Conservation (phyloP, 768 basidiomycete genomes). For the Leccinum subtestaceum region DNA sequence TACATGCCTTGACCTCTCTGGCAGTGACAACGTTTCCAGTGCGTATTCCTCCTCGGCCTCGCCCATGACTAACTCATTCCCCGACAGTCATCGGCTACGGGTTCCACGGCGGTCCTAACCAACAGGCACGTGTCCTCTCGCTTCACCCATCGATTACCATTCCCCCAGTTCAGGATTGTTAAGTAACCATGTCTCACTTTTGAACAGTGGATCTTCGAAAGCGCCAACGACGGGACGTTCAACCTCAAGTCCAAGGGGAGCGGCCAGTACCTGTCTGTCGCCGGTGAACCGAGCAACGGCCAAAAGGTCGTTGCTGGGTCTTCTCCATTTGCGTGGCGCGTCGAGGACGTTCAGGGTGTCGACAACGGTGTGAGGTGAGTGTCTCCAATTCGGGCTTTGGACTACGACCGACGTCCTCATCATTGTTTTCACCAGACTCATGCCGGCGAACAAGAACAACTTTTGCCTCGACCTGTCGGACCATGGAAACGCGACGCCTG, state of each 20-base stretch:
- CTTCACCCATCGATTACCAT: not conserved
- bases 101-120: slow-evolving; percentile 44
- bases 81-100: slow-evolving; percentile 48
- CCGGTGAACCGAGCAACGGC: slow-evolving; percentile 35
- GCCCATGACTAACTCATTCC: not conserved
- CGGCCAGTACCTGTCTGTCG: slow-evolving; percentile 41
- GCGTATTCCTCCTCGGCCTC: slow-evolving; percentile 13
- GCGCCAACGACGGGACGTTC: slow-evolving; percentile 29
- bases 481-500: slow-evolving; percentile 43
- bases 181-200: not conserved
- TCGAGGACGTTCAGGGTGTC: slow-evolving; percentile 44
- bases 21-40: slow-evolving; percentile 47
- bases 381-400: not conserved
- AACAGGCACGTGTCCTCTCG: slow-evolving; percentile 36
- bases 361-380: slow-evolving; percentile 42
- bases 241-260: slow-evolving; percentile 42
- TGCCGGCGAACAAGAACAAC: slow-evolving; percentile 37
- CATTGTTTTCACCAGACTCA: slow-evolving; percentile 36
- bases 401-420: not conserved
- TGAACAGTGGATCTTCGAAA: slow-evolving; percentile 46
- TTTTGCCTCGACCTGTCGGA: slow-evolving; percentile 48
- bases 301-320: slow-evolving; percentile 37
- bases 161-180: not conserved
- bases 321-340: slow-evolving; percentile 45
- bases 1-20: slow-evolving; percentile 56